Evolutionary conservation across 768 basidiomycete species (phyloP), one percentile per base, ranked within the genome.

Genomic region (Naganishia vaughanmartiniae): DNA sequence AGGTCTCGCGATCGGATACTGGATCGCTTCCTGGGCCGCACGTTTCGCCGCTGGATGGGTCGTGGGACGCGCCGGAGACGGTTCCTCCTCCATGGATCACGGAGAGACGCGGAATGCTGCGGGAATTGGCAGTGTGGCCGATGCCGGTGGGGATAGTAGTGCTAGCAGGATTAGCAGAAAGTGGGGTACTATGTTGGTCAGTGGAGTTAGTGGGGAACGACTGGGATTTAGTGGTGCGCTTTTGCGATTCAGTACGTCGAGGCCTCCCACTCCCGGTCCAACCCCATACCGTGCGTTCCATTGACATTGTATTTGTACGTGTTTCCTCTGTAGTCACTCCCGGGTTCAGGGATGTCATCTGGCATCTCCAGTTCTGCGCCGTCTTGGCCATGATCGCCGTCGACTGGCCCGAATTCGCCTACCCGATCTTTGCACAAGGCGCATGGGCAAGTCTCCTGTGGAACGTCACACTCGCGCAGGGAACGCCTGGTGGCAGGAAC

Each of bases 301-400:
- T 42, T 65, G 60, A 65, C 46, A 24, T 15, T 7, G 7, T 19
- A 15, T 24, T 30, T 19, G 19, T 31, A 21, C 30, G 21, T 66
- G 6, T 31, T 45, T 11, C 65, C 30, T 30, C 1, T 15, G 11
- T 46, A 69, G 93, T 89, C 74, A 95, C 96, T 0, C 95, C 96
- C 1, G 92, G 92, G 7, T 83, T 94, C 82, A 85, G 93, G 66
- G 96, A 99, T 80, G 86, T 99, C 63, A 86, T 97, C 60, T 90
- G 92, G 80, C 92, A 94, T 76, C 90, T 93, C 0, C 93, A 96
- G 74, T 97, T 91, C 48, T 76, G 75, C 66, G 77, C 81, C 11
- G 86, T 89, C 36, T 84, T 99, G 17, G 88, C 88, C 36, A 94
- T 96, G 90, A 88, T 98, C 66, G 92, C 95, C 39, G 92, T 98